Evolutionary conservation across 1,139 yeast species (phyloP).

Genomic region (Pichia norvegensis): DNA sequence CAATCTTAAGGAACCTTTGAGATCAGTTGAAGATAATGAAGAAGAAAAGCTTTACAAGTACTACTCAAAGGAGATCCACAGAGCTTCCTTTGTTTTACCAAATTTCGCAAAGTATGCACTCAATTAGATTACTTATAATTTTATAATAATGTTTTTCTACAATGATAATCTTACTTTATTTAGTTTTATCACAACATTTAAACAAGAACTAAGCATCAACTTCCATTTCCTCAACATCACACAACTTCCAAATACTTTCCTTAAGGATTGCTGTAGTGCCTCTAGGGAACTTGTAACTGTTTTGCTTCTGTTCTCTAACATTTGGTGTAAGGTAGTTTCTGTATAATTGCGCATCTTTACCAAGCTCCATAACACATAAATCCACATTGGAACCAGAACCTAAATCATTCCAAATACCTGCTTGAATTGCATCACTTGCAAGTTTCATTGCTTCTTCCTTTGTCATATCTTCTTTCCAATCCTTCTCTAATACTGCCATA

Average conservation of each 20-base stretch:
- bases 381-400: slow-evolving; percentile 98
- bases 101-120: slow-evolving; percentile 60
- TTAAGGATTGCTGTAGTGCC: slow-evolving; percentile 87
- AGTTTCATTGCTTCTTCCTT: slow-evolving; percentile 84
- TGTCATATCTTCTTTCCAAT: slow-evolving; percentile 71
- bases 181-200: neutral
- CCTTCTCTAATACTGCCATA: slow-evolving; percentile 90
- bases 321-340: slow-evolving; percentile 92
- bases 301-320: slow-evolving; percentile 71
- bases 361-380: slow-evolving; percentile 90
- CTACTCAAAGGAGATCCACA: slow-evolving; percentile 73
- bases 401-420: slow-evolving; percentile 98
- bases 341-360: slow-evolving; percentile 73
- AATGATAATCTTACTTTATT: no score
- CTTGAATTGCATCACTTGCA: slow-evolving; percentile 88
- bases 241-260: slow-evolving; percentile 53
- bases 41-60: slow-evolving; percentile 64
- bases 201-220: slow-evolving; percentile 4
- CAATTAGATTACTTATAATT: slow-evolving; percentile 1
- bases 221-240: slow-evolving; percentile 56
- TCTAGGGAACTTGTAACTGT: slow-evolving; percentile 73
- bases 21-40: slow-evolving; percentile 55
- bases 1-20: slow-evolving; percentile 57
- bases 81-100: slow-evolving; percentile 82
- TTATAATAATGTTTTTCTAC: neutral